These are phyloP conservation scores for Antarctomyces pellizariae DNA, from an alignment of 495 filamentous ascomycete species.

Conservation along the genomic window DNA sequence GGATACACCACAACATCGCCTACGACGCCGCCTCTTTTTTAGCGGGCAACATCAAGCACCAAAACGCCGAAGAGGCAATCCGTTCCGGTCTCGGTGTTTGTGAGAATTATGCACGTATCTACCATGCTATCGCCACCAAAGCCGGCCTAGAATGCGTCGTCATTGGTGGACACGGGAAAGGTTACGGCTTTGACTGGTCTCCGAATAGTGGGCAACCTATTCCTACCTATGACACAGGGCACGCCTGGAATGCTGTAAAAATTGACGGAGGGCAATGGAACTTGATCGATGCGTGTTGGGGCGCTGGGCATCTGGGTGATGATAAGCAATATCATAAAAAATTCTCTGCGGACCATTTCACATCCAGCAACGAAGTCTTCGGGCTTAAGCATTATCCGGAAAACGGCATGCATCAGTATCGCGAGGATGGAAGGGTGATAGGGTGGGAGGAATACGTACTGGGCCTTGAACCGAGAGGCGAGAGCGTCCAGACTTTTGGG, in stretches of 20 bases:
- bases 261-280: slow-evolving; percentile 82
- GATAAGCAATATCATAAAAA: slow-evolving; percentile 30
- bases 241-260: slow-evolving; percentile 85
- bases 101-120: slow-evolving; percentile 75
- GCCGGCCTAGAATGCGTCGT: slow-evolving; percentile 51
- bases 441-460: slow-evolving; percentile 63
- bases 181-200: slow-evolving; percentile 42
- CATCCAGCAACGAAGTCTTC: slow-evolving; percentile 62
- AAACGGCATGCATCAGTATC: slow-evolving; percentile 43
- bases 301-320: slow-evolving; percentile 40
- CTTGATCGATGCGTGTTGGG: slow-evolving; percentile 82
- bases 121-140: slow-evolving; percentile 42
- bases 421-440: slow-evolving; percentile 29
- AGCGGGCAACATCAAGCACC: slow-evolving; percentile 35
- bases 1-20: slow-evolving; percentile 79
- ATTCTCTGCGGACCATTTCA: slow-evolving; percentile 53
- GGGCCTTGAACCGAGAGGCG: slow-evolving; percentile 22
- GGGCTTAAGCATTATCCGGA: slow-evolving; percentile 55
- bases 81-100: slow-evolving; percentile 65
- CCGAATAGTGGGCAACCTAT: slow-evolving; percentile 27
- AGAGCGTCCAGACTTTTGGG: slow-evolving; percentile 19
- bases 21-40: slow-evolving; percentile 70
- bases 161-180: slow-evolving; percentile 68
- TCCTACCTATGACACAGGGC: slow-evolving; percentile 33
- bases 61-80: slow-evolving; percentile 42